Percentiles rank a stretch among this genome's conserved stretches.
These are phyloP conservation scores for Suillus cothurnatus DNA, from an alignment of 768 basidiomycete species.

Conservation along the genomic window DNA sequence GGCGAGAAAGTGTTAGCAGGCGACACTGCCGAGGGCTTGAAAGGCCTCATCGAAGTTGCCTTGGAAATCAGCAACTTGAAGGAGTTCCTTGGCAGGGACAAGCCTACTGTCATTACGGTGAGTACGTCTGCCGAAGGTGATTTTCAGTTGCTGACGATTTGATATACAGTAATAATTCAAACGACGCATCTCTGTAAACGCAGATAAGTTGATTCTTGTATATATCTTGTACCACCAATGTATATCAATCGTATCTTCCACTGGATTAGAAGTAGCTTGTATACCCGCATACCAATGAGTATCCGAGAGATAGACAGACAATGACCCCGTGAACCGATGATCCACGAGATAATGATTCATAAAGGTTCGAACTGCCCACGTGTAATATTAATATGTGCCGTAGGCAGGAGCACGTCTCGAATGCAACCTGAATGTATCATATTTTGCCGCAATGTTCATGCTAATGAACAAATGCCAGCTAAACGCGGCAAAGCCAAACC, in stretches of 20 bases:
- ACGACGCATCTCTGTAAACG: neutral
- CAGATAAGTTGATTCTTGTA: neutral
- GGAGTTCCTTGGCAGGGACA: conserved; percentile 80
- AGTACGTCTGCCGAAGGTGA: conserved; percentile 27
- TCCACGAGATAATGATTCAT: neutral
- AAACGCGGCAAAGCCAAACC: neutral
- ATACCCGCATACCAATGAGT: neutral
- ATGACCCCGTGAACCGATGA: neutral
- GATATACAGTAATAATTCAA: conserved; percentile 16
- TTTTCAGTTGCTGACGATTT: neutral
- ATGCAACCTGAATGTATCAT: neutral
- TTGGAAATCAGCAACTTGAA: conserved; percentile 82
- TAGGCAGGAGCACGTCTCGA: neutral
- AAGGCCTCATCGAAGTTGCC: conserved; percentile 96
- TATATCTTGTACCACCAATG: neutral
- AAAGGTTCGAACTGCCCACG: neutral
- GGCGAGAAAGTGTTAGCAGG: conserved; percentile 70
- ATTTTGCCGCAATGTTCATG: neutral
- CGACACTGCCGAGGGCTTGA: conserved; percentile 85
- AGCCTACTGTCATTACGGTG: conserved; percentile 97
- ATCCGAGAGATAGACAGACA: neutral
- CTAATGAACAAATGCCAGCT: neutral
- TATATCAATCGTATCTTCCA: neutral
- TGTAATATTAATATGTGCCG: neutral
- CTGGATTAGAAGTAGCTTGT: neutral